phyloP scores from a whole-genome alignment of 139 green algal genomes.

The Yamagishiella unicocca region DNA sequence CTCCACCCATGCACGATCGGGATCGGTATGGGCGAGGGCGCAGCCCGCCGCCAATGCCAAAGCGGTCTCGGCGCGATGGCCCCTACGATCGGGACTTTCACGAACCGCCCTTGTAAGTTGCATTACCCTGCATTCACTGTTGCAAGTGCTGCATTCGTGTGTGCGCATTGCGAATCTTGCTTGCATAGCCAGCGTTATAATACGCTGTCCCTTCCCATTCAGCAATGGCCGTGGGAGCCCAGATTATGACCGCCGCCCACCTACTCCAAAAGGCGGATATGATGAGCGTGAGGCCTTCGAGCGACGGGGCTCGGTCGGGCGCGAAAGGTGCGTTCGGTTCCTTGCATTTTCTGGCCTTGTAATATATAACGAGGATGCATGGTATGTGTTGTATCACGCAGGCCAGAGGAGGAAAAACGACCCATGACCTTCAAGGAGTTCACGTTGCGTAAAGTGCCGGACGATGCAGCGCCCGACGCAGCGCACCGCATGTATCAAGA shows the following conservation, averaged over 20 bases:
- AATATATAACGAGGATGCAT: too few species aligned
- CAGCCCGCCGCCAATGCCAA: slow-evolving; percentile 28
- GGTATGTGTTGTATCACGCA: not conserved
- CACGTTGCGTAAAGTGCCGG: slow-evolving; percentile 48
- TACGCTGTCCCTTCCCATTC: not conserved
- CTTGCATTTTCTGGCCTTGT: not conserved
- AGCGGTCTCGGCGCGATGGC: slow-evolving; percentile 30
- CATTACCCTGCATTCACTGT: not conserved
- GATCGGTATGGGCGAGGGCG: slow-evolving; percentile 21
- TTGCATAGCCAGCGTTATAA: not conserved
- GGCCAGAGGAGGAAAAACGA: slow-evolving; percentile 40
- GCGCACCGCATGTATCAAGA: slow-evolving; percentile 75
- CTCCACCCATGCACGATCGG: slow-evolving; percentile 31
- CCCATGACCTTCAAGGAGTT: slow-evolving; percentile 60
- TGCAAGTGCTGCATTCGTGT: not conserved
- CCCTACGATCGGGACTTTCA: slow-evolving; percentile 36
- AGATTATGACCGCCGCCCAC: slow-evolving; percentile 27
- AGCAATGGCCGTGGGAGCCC: slow-evolving; percentile 25
- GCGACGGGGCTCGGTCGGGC: slow-evolving; percentile 15
- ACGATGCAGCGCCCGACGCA: slow-evolving; percentile 72
- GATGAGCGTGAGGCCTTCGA: slow-evolving; percentile 38
- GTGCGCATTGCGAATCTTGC: not conserved
- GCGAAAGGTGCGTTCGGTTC: slow-evolving; percentile 7
- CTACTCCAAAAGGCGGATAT: not conserved
- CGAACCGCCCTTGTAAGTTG: slow-evolving; percentile 26